Evolutionary conservation across 2,329 filamentous ascomycete species (phyloP).

Genomic region (Diaporthe nobilis): DNA sequence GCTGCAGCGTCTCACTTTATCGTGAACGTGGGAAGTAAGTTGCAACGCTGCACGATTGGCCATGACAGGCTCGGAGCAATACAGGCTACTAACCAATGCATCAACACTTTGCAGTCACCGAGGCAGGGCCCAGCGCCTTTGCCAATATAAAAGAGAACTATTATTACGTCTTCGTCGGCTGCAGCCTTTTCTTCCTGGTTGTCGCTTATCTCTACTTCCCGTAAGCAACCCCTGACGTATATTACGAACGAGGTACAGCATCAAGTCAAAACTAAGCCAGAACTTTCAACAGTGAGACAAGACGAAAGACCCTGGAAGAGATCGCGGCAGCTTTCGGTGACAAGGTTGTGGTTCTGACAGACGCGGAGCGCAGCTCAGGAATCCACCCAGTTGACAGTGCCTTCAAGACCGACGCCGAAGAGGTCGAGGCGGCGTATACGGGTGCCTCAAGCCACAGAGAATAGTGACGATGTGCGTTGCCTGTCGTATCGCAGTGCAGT

Average conservation of each 20-base stretch:
- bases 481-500: not conserved
- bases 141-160: constrained; percentile 70
- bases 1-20: constrained; percentile 67
- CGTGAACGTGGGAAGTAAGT: constrained; percentile 62
- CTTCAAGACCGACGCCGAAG: not conserved
- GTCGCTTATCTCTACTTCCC: constrained; percentile 70
- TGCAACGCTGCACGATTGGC: too few species aligned
- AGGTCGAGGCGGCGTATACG: not conserved
- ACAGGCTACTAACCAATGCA: too few species aligned
- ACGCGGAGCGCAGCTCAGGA: not conserved
- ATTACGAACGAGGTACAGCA: not conserved
- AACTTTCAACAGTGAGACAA: constrained; percentile 53
- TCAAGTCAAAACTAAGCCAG: not conserved
- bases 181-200: constrained; percentile 64
- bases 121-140: constrained; percentile 69
- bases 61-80: not conserved
- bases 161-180: constrained; percentile 72
- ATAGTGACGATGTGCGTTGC: not conserved
- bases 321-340: constrained; percentile 64
- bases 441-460: not conserved
- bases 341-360: constrained; percentile 52
- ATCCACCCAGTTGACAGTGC: not conserved
- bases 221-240: constrained; percentile 23
- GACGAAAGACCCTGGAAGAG: constrained; percentile 62
- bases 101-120: constrained; percentile 54